Evolutionary conservation across 768 basidiomycete genomes (phyloP), one percentile per base, ranked within the genome.

Genomic region (Kwoniella dendrophila): DNA sequence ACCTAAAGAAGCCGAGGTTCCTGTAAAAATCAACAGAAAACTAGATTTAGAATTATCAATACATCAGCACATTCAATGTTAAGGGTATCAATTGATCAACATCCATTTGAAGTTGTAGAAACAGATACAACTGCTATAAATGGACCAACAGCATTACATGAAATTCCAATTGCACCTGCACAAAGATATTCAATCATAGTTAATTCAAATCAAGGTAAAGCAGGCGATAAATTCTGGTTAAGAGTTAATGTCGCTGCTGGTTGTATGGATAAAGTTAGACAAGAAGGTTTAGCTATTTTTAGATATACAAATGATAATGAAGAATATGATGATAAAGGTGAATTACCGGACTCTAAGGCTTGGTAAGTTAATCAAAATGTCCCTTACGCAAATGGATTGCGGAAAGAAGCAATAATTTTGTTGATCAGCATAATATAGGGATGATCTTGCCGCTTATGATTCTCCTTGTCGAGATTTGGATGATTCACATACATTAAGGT

Each of bases 141-240:
- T 27, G 52, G 60, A 2, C 56, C 64, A 3, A 56, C 34, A 0
- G 45, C n/a, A n/a, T n/a, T 73, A 1, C 68, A 70, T 41, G 67
- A 73, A 34, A 34, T 71, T 12, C 59, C 54, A 10, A 34, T 73
- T 14, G 62, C 50, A 11, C 50, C 54, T 7, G 71, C 57, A 4
- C 64, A 75, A 53, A 66, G 74, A 38, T 69, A 67, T 43, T 70
- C 68, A 3, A 63, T 64, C 47, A 47, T 75, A 38, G 43, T 75
- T 29, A 57, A 66, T 41, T 71, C 72, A 12, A 50, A 54, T 12
- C 30, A 50, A 20, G 63, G 70, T 36, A 6, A 34, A n/a, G 40
- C 34, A 16, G 72, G 74, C 16, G 70, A 71, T 22, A 57, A 57
- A 8, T 71, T 62, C 44, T 63, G 50, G 44, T 40, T 71, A 5